These are phyloP conservation scores for Dioscorea cayenensis DNA, from an alignment of 116 monocot species.

Conservation along the genomic window DNA sequence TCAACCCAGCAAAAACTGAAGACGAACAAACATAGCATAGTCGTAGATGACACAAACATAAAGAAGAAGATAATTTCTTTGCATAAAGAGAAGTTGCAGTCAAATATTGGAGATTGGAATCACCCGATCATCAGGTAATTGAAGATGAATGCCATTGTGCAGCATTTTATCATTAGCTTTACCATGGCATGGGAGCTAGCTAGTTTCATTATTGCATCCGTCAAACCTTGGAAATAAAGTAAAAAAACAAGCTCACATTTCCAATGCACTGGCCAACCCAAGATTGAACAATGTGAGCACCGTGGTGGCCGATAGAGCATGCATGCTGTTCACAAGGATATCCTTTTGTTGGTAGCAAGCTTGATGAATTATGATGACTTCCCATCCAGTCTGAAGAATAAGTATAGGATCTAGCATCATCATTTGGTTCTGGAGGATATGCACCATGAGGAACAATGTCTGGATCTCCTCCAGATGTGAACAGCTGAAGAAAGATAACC, in stretches of 20 bases:
- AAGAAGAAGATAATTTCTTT: slow-evolving; percentile 82
- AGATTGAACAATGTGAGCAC: slow-evolving; percentile 78
- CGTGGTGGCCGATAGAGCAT: slow-evolving; percentile 83
- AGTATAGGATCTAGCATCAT: slow-evolving; percentile 24
- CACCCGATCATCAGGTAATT: no score
- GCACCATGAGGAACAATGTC: slow-evolving; percentile 71
- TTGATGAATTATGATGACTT: no score
- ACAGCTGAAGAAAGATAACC: slow-evolving; percentile 53
- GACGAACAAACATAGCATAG: slow-evolving; percentile 49
- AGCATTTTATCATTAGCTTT: no score
- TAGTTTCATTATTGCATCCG: no score
- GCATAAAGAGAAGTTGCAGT: slow-evolving; percentile 11
- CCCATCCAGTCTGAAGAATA: no score
- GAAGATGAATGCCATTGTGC: no score
- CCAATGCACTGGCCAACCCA: slow-evolving; percentile 96
- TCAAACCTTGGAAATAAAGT: neutral
- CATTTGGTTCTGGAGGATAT: slow-evolving; percentile 58
- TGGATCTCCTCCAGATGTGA: slow-evolving; percentile 74
- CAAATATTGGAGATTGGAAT: no score
- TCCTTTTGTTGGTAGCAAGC: no score
- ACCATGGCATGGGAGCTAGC: no score
- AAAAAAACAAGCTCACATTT: slow-evolving; percentile 26
- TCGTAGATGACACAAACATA: slow-evolving; percentile 56
- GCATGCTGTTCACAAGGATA: no score
- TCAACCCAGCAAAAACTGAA: slow-evolving; percentile 56